Evolutionary conservation across 2,329 filamentous ascomycete genomes (phyloP).

Genomic region (Didymella sp.): DNA sequence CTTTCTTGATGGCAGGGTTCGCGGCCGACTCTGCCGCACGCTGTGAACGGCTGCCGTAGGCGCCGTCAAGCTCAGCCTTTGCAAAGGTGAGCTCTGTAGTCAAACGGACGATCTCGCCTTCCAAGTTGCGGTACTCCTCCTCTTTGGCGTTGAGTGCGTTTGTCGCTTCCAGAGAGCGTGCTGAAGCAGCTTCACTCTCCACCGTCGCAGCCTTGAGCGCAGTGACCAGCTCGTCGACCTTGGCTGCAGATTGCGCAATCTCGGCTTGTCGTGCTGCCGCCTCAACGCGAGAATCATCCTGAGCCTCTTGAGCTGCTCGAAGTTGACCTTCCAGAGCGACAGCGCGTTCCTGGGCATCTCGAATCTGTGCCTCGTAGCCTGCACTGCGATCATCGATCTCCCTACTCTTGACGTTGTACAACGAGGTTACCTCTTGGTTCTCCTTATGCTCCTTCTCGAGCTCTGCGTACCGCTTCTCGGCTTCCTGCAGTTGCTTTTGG

Average conservation of each 20-base stretch:
- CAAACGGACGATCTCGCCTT: conserved; percentile 69
- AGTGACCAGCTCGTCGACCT: conserved; percentile 37
- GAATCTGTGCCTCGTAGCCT: conserved; percentile 43
- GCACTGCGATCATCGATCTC: conserved; percentile 33
- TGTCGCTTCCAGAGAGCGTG: conserved; percentile 38
- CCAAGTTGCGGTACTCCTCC: conserved; percentile 54
- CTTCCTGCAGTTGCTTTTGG: conserved; percentile 39
- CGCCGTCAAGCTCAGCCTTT: conserved; percentile 88
- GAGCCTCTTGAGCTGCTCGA: conserved; percentile 35
- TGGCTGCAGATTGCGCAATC: conserved; percentile 43
- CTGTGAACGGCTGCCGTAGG: conserved; percentile 80
- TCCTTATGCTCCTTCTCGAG: conserved; percentile 42
- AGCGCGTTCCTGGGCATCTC: conserved; percentile 43
- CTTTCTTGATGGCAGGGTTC: conserved; percentile 63
- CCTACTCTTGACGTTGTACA: conserved; percentile 31
- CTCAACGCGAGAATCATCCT: conserved; percentile 46
- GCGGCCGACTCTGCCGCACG: conserved; percentile 70
- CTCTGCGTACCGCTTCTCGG: conserved; percentile 35
- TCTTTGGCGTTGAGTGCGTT: conserved; percentile 44
- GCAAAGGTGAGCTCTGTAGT: conserved; percentile 88
- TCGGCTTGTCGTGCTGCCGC: conserved; percentile 48
- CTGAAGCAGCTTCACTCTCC: conserved; percentile 44
- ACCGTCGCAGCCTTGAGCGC: conserved; percentile 37
- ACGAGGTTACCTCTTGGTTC: conserved; percentile 36
- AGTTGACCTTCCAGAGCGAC: conserved; percentile 45